Evolutionary conservation across 164 flowering plant genomes (phyloP), one percentile per base, ranked within the genome.

Genomic region (Kingdonia uniflora): DNA sequence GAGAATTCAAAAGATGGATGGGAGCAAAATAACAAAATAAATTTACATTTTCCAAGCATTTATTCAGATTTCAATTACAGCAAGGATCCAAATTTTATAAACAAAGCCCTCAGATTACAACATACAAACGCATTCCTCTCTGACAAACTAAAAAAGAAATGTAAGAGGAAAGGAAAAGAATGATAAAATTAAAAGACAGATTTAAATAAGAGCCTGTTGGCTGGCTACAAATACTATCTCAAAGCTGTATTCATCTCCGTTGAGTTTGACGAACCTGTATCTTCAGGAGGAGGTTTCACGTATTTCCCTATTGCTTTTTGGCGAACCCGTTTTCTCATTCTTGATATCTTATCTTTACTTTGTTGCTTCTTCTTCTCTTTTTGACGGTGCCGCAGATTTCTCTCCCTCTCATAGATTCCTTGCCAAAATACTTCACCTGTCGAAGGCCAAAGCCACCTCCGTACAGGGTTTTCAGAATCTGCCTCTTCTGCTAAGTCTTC

Each of bases 401-500:
- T 80, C 64, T 94, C 99, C 57, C 76, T 87, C 62, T 87, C 97
- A 42, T 62, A 76, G 2, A 82, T 62, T 2, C 97, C 99, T 64
- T 81, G 84, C 95, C 95, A 94, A 44, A 71, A 77, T 11, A 94
- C 79, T 62, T 94, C 99, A 6, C 99, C 99, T 0, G 99, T 94
- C 19, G 60, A 69, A 1, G 99, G 99, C 99, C 99, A 94, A 22
- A 89, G 51, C 96, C 96, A 82, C 40, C 80, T 65, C 43, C 74
- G 59, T 10, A 25, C 54, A 0, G 77, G 79, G 20, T 53, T 71
- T 19, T 83, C 96, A 1, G 78, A 51, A 65, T 94, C 99, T 1
- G 67, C 68, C 41, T 80, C 95, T 69, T 94, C 99, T 1, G 96
- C 99, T 68, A 87, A 68, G 55, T 89, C 99, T 68, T 89, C 99